Percentiles rank a stretch among this genome's conserved stretches.
Conservation (phyloP, 768 basidiomycete genomes). For the Neoboletus magnificus region DNA sequence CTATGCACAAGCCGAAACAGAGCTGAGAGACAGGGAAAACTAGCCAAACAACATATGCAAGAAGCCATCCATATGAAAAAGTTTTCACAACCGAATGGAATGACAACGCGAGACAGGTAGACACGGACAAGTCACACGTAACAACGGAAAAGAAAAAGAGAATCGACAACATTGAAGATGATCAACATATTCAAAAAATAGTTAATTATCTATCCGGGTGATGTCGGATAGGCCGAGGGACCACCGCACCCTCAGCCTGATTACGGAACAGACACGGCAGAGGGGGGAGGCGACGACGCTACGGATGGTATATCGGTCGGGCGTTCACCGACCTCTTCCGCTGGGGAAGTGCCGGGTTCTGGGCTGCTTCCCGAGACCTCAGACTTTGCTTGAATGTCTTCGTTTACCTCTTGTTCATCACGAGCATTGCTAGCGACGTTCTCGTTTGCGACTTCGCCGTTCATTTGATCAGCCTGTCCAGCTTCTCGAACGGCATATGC, state of each 20-base stretch:
- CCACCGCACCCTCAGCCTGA: constrained; percentile 1
- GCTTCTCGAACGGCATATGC: constrained; percentile 27
- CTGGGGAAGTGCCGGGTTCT: constrained; percentile 19
- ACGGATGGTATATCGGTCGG: constrained; percentile 24
- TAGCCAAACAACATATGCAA: constrained; percentile 23
- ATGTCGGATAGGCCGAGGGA: constrained; percentile 2
- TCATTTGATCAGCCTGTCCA: constrained; percentile 16
- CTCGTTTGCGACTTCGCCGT: constrained; percentile 21
- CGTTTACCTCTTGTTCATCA: constrained; percentile 7
- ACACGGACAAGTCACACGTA: constrained; percentile 15
- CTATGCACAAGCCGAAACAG: constrained; percentile 21
- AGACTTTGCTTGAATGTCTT: constrained; percentile 13
- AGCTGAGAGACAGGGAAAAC: background rate
- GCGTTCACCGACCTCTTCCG: constrained; percentile 22
- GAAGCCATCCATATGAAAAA: constrained; percentile 16
- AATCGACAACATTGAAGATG: constrained; percentile 29
- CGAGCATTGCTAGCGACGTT: constrained; percentile 7
- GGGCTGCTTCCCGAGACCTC: constrained; percentile 15
- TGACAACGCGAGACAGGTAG: constrained; percentile 8
- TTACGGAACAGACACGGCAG: constrained; percentile 29
- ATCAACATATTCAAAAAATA: constrained; percentile 34
- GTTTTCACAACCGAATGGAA: constrained; percentile 5
- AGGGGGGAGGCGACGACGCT: constrained; percentile 30
- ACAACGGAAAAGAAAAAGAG: background rate
- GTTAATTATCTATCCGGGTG: constrained; percentile 27